Conservation (phyloP, 2,329 filamentous ascomycete species). For the Bipolaris cookei region DNA sequence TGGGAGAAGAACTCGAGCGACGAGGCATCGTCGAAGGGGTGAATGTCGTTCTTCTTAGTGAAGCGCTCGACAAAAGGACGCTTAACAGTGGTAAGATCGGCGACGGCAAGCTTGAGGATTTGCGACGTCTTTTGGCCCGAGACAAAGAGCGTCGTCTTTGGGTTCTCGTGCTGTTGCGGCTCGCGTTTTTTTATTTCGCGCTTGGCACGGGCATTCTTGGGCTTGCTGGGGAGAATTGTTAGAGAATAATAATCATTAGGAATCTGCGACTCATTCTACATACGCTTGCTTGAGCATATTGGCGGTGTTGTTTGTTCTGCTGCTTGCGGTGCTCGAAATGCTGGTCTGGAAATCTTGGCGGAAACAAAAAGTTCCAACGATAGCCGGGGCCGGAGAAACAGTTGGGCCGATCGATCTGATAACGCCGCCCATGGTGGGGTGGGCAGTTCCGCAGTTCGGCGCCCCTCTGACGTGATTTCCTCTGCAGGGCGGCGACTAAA, state of each 20-base stretch:
- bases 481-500: conserved; percentile 14
- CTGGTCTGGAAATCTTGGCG: conserved; percentile 32
- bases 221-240: conserved; percentile 58
- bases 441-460: conserved; percentile 16
- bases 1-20: conserved; percentile 94
- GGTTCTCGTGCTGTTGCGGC: conserved; percentile 86
- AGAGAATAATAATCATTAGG: background rate
- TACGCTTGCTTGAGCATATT: conserved; percentile 45
- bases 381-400: conserved; percentile 18
- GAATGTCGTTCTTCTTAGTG: conserved; percentile 94
- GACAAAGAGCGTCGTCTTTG: conserved; percentile 88
- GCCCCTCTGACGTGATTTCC: conserved; percentile 17
- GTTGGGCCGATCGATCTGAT: conserved; percentile 21
- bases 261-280: background rate
- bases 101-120: conserved; percentile 80
- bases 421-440: conserved; percentile 11
- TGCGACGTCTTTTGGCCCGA: conserved; percentile 86
- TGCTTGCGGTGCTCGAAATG: conserved; percentile 3
- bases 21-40: conserved; percentile 88
- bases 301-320: conserved; percentile 15
- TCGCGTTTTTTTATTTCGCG: conserved; percentile 92
- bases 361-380: conserved; percentile 19
- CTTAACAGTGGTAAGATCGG: conserved; percentile 83
- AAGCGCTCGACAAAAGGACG: conserved; percentile 87
- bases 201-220: conserved; percentile 87